Evolutionary conservation across 768 basidiomycete genomes (phyloP), one percentile per base, ranked within the genome.

Genomic region (Galerina sulciceps): DNA sequence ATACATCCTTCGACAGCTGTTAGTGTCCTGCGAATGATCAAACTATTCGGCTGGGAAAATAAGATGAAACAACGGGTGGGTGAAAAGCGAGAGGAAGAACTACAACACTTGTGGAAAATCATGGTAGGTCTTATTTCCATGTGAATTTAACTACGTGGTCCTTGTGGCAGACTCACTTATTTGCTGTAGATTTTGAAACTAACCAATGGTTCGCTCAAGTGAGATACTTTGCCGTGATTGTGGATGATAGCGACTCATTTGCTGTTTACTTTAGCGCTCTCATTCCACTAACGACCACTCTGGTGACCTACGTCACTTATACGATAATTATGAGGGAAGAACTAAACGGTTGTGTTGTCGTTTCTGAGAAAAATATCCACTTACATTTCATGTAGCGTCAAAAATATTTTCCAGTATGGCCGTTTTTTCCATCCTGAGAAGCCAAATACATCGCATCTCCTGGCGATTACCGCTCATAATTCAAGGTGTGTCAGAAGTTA

Each of bases 241-340:
- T n/a, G 18, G 9, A 15, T 18, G 26, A 6, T 8, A 13, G 5
- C 10, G 1, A 11, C 14, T 42, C 11, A 45, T 11, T 53, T 10
- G 10, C 13, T 23, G 18, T 23, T 15, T 15, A 35, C 22, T 10
- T 23, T 41, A 90, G 87, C 66, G 83, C 79, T 57, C 55, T 84
- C 41, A 82, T 90, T 17, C 89, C 90, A 0, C 70, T 89, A 6
- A 52, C 82, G 1, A 85, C 85, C n/a, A 91, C 90, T 88, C 66
- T 87, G 23, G 79, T 83, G 18, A 88, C 88, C 1, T 91, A 83
- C 61, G 76, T 78, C 2, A 77, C 83, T 3, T 89, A 86, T 78
- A 87, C 71, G 1, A 47, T 84, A 45, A 36, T 63, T 42, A 63
- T 69, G 69, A 66, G 67, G 23, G 37, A 68, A 42, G 59, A 60